Evolutionary conservation across 2,329 filamentous ascomycete genomes (phyloP), one percentile per base, ranked within the genome.

Genomic region (Penicillium sp.): DNA sequence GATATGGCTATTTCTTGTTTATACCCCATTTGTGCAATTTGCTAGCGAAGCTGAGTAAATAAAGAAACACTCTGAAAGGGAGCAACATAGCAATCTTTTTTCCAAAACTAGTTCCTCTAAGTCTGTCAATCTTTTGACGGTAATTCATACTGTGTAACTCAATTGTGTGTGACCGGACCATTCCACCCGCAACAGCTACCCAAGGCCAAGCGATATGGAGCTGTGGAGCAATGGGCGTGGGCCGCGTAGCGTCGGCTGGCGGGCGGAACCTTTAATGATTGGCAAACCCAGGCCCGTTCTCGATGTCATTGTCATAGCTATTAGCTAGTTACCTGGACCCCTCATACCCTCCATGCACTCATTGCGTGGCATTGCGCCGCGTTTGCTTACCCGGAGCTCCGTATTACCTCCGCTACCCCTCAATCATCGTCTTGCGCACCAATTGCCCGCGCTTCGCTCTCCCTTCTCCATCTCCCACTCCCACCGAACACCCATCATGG

Each of bases 401-500:
- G 63, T 61, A 48, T 52, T 60, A 61, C 61, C 60, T 68, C 63
- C 60, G 52, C 56, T 68, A 63, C 52, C 62, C 66, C 60, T 62
- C 68, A 58, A 62, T 60, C 54, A 43, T 48, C 53, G 58, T 6
- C 52, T 40, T 8, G 28, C 45, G 38, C 53, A 43, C 60, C 63
- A 28, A 63, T 53, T 63, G 55, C 52, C 61, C 60, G 49, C 57
- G 26, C 57, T 58, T 56, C 48, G 53, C 55, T 56, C 51, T 53
- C 40, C 52, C 58, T 58, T 61, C 62, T 64, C 62, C 58, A 48
- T 57, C 55, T 62, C 61, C 45, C 58, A 52, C 26, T 35, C 57
- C 22, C 38, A 22, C 40, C 56, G 40, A 53, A 25, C 58, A 53
- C 30, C 55, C 57, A 71, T 46, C 54, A 80, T 80, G 78, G 77